Base-by-base conservation (phyloP, 2,329 filamentous ascomycete genomes). In the Emericellopsis cladophorae region DNA sequence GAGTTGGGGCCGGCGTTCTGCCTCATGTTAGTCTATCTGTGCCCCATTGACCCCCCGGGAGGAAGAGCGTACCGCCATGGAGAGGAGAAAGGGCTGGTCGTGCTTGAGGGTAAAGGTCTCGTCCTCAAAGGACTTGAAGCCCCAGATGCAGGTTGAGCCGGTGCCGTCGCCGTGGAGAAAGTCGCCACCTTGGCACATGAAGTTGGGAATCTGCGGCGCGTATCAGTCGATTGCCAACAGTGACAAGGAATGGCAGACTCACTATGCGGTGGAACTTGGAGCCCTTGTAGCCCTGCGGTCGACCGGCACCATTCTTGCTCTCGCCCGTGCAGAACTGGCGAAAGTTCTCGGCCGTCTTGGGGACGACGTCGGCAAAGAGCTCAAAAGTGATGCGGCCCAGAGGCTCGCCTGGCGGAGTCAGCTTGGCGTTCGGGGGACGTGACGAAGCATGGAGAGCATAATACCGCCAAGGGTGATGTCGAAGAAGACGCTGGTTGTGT, bases 131-230 rank as follows among this genome's bases (percentile, higher is more conserved):
- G 78, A 74, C 51, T 83, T 80, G 39, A 77, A 81, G 43, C 88
- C 87, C 66, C 93, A 96, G 59, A 96, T 95, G 50, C 76, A 84
- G 10, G 81, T 82, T 37, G 81, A 88, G 8, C 92, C 92, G 1
- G 86, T 93, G 40, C 92, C 92, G 60, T 96, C 85, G 40, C 88
- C 86, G 53, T 95, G 88, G 46, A 95, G 68, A 60, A 96, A 96
- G 61, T 98, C 92, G 41, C 92, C 92, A 36, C 90, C 90, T 61
- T 98, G 92, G 54, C 92, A 84, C 90, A 96, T 96, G 66, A 96
- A 95, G 54, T 85, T 84, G 64, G 84, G 85, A 59, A 95, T 95
- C 86, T 93, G 24, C 12, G 14, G 31, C 14, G 21, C 24, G 18
- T 33, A 16, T n/a, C 14, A 29, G 22, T 16, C 18, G 18, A n/a